Base-by-base conservation (phyloP, 2,329 filamentous ascomycete genomes). In the Thielaviopsis populi region DNA sequence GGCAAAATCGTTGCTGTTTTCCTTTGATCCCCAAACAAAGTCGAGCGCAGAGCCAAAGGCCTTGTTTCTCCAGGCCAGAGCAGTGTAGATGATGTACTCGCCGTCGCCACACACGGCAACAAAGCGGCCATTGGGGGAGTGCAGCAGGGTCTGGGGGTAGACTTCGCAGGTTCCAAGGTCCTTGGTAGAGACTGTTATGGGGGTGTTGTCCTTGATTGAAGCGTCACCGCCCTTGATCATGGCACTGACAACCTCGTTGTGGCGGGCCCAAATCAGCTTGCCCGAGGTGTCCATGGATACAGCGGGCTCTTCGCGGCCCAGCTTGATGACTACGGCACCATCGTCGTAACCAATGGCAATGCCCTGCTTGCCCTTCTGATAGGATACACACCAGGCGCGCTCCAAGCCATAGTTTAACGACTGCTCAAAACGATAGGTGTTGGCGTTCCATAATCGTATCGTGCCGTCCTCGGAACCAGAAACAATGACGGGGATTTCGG, bases 11-110 rank as follows among this genome's bases (percentile, higher is more conserved):
- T 96, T 97, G 77, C 90, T 95, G 76, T 96, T 96, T 65, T 96
- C 92, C 75, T 96, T 96, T 54, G 89, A 89, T 0, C 88, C 92
- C 94, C 94, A 99, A 11, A 89, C 91, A 73, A 99, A 99, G 75
- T 99, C 94, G 62, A 97, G 78, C 6, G 92, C 94, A 48, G 89
- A 91, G 24, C 94, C 94, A 71, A 99, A 99, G 2, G 91, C 91
- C 78, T 97, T 96, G 76, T 99, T 97, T 73, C 94, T 86, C 83
- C 95, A 95, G 2, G 92, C 92, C 65, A 97, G 81, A 64, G 94
- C 91, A 33, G 94, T 97, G 78, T 97, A 97, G 71, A 97, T 96
- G 73, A 97, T 97, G 77, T 96, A 99, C 75, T 99, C 94, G 67
- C 94, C 94, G 73, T 99, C 94, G 68, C 94, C 94, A 69, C 92